Evolutionary conservation across 2,329 filamentous ascomycete genomes (phyloP), one percentile per base, ranked within the genome.

Genomic region (Paecilomyces sp.): DNA sequence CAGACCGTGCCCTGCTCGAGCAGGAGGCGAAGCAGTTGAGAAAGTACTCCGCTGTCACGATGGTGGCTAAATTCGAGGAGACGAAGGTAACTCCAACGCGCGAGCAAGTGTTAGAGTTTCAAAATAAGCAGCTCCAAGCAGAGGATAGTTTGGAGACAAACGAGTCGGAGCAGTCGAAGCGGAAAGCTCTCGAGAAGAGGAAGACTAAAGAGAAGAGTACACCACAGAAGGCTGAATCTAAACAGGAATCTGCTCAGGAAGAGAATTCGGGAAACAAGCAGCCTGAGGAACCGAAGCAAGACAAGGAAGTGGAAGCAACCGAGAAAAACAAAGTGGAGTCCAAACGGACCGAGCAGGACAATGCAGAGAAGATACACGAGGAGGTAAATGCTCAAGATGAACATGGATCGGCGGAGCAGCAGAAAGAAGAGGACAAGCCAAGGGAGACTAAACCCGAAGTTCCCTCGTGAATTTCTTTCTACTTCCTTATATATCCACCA

Each of bases 1-100:
- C 61, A 1, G 66, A 67, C 41, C 66, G 66, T 22, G 58, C 67
- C 33, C 34, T 58, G 6, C 60, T 73, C 15, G n/a, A 65, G 33
- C 50, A 64, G 7, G 66, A 71, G 15, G 67, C 70, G n/a, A 60
- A 63, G 9, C 60, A 65, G 33, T 54, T 75, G 60, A 68, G 66
- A 51, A 69, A 64, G 30, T 75, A 73, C 55, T 75, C 72, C 1
- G 62, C 67, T 1, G 52, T 61, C 11, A 59, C 66, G 13, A 58
- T 66, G 8, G 58, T 64, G 13, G 51, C 60, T 12, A 60, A 61
- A 18, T 67, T 65, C 59, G 51, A 55, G 13, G 54, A 52, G 15
- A 31, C 47, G 6, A 58, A 59, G 47, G 55, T 72, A 7, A 58
- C 64, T 47, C 66, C 69, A 6, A 71, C 71, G 3, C 13, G 58